Evolutionary conservation across 2,329 filamentous ascomycete species (phyloP), one percentile per base, ranked within the genome.

Genomic region (Pseudopyrenochaeta lycopersici): DNA sequence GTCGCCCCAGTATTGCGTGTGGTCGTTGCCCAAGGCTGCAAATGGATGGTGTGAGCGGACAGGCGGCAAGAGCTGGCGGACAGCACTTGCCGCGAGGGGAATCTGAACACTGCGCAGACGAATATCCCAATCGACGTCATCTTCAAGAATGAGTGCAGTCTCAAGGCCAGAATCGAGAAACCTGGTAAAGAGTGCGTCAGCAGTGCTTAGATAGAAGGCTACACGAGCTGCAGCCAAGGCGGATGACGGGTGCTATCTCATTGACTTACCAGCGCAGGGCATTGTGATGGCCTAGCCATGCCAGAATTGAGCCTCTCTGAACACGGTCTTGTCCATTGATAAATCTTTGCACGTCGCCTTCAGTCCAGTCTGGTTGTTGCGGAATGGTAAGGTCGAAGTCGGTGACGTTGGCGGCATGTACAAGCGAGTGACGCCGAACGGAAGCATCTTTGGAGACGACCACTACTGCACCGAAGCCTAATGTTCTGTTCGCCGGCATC

Each of bases 101-200:
- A 78, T 67, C 54, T 80, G 77, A n/a, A 68, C 52, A 50, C 73
- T 78, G 48, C 77, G 76, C 12, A 80, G 69, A 44, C 74, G 77
- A 33, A 80, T 75, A 56, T 79, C 77, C 74, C 76, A 80, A 54
- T 80, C 77, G 27, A 79, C 77, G 52, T 80, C 78, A 62, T 80
- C 78, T 67, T 80, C 78, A 36, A 80, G 68, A 20, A 80, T 76
- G 27, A 80, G 68, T 2, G 74, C 76, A 1, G 77, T 78, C 51
- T 78, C 76, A 7, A 75, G 68, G 35, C 70, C 72, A 39, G 75
- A 78, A 14, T 72, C 65, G n/a, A 80, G 66, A 60, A 80, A 80
- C 72, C 74, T 78, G 52, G 12, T 7, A 12, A 36, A 3, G 23
- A 40, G 51, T 49, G 45, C 52, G 49, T 67, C 49, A 70, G 62